A percentile compares a stretch with the other conserved stretches of the same genome.
These are phyloP conservation scores for Melastoma candidum DNA, from an alignment of 441 rosid species.

Conservation along the genomic window DNA sequence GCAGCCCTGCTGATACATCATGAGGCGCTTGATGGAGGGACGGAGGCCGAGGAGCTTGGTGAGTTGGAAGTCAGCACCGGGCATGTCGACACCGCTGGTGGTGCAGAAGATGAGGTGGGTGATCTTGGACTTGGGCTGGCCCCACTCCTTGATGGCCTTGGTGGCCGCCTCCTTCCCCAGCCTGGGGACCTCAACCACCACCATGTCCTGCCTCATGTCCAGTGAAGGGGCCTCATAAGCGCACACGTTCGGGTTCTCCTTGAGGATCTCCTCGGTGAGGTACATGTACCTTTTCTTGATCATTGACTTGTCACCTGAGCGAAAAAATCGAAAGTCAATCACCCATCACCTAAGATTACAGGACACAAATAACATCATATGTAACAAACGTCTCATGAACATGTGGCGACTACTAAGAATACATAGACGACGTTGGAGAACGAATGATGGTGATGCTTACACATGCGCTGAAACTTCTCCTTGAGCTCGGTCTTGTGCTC, in stretches of 20 bases:
- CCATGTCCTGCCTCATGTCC: constrained; percentile 42
- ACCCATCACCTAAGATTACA: too few relatives aligned
- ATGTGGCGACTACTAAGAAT: too few relatives aligned
- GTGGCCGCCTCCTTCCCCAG: constrained; percentile 43
- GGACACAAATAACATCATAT: too few relatives aligned
- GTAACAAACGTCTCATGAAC: too few relatives aligned
- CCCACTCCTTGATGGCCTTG: constrained; percentile 54
- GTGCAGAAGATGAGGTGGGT: constrained; percentile 53
- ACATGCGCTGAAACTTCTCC: too few relatives aligned
- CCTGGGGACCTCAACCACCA: constrained; percentile 44
- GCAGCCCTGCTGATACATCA: constrained; percentile 58
- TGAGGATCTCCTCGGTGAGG: constrained; percentile 32
- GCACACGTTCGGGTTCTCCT: constrained; percentile 31
- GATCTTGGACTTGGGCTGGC: constrained; percentile 49
- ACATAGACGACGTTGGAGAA: too few relatives aligned
- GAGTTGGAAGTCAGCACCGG: constrained; percentile 47
- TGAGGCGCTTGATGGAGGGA: constrained; percentile 42
- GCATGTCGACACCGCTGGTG: constrained; percentile 49
- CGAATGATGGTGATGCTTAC: too few relatives aligned
- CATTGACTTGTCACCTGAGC: constrained; percentile 39
- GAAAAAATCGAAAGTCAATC: background rate
- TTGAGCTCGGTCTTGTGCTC: too few relatives aligned
- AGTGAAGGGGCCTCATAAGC: constrained; percentile 38
- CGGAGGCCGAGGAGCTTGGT: constrained; percentile 44
- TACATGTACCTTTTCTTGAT: constrained; percentile 32